Base-by-base conservation (phyloP, 139 green algal species). In the Chlamydomonas sp. region DNA sequence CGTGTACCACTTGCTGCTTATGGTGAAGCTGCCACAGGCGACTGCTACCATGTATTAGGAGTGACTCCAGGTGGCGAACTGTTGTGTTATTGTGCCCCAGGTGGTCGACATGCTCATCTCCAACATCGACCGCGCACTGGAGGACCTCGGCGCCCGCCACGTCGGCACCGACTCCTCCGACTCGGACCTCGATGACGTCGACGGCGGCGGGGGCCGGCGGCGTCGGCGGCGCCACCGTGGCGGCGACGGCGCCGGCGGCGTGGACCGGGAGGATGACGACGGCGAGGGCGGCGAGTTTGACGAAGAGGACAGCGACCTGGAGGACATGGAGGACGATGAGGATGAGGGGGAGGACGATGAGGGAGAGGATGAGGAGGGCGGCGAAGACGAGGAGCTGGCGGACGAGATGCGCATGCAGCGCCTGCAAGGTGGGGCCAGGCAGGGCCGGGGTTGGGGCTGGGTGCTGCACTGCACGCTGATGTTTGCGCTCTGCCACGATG, bases 291-390 rank as follows among this genome's bases (percentile, higher is more conserved):
- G 71, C 18, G 82, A 87, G 16, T 72, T 59, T 5, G 71, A 59
- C 10, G 7, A 31, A 3, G 71, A 77, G 20, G 71, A 83, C 2
- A 87, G 78, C 0, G 86, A 91, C n/a, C 85, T 92, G 16, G 79
- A 90, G 3, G 84, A 79, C 58, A 61, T 88, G 58, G 80, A 87
- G 74, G 90, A 92, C 2, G 87, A 87, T n/a, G 83, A 87, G 57
- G 82, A 80, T 1, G 82, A 87, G 71, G 83, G 68, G 62, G 83
- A 80, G 63, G 73, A 78, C 31, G 79, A 84, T 31, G 90, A 90
- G 16, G 90, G 90, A 57, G 87, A 88, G 5, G 90, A 79, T 10
- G 89, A 67, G 14, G 82, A 60, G 4, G 89, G 86, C 59, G 85
- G 67, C 20, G 74, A 63, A 14, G 89, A 88, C 57, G 89, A 71